Evolutionary conservation across 1,284 basidiomycete species (phyloP).

Genomic region (Naganishia albida): DNA sequence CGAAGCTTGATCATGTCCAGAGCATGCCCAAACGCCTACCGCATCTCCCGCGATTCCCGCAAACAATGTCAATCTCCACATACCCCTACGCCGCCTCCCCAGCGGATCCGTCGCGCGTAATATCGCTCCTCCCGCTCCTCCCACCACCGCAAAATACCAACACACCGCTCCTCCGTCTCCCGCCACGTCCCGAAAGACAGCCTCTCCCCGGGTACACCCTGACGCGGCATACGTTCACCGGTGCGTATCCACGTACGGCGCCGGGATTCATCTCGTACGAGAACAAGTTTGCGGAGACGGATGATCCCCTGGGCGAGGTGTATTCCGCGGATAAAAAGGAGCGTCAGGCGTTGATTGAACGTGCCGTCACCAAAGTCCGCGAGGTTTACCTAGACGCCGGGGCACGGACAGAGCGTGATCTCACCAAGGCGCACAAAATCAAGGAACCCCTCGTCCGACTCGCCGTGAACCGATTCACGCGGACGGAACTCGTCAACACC

Average conservation of each 20-base stretch:
- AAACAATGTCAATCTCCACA: constrained; percentile 18
- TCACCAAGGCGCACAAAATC: constrained; percentile 52
- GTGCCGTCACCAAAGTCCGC: constrained; percentile 32
- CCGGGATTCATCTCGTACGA: constrained; percentile 35
- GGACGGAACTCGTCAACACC: constrained; percentile 29
- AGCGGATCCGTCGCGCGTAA: constrained; percentile 6
- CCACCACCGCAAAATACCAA: constrained; percentile 30
- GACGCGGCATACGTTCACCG: constrained; percentile 72
- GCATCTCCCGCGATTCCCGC: background rate
- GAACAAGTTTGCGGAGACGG: constrained; percentile 24
- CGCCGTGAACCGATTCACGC: constrained; percentile 60
- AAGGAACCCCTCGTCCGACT: constrained; percentile 56
- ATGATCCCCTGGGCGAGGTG: constrained; percentile 33
- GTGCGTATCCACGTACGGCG: constrained; percentile 63
- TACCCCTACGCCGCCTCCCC: constrained; percentile 22
- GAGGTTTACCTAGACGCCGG: constrained; percentile 32
- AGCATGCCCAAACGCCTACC: background rate
- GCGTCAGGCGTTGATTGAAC: constrained; percentile 44
- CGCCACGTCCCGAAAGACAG: constrained; percentile 43
- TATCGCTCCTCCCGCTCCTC: constrained; percentile 31
- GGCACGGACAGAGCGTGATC: background rate
- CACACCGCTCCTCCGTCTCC: constrained; percentile 35
- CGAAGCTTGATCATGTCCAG: no score
- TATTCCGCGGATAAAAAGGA: constrained; percentile 39
- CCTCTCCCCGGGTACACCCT: constrained; percentile 52